These are phyloP conservation scores for Alternaria brassicicola DNA, from an alignment of 2,329 filamentous ascomycete genomes.

Conservation along the genomic window DNA sequence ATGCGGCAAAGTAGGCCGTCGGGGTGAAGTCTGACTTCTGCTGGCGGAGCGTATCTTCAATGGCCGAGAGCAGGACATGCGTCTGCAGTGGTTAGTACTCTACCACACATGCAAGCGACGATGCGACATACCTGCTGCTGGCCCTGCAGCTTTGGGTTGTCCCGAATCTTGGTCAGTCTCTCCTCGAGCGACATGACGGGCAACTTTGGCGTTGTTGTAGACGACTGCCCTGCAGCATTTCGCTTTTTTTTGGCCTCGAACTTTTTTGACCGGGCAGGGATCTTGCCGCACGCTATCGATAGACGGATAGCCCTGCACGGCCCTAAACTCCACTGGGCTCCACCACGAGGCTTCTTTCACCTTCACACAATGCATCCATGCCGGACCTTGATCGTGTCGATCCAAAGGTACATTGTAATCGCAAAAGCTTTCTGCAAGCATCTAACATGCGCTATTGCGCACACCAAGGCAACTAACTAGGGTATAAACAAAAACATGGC, in stretches of 20 bases:
- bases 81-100: conserved; percentile 61
- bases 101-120: conserved; percentile 8
- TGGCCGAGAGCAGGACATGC: conserved; percentile 82
- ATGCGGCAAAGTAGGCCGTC: conserved; percentile 94
- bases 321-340: conserved; percentile 3
- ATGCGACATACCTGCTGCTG: conserved; percentile 76
- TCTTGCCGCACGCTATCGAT: conserved; percentile 23
- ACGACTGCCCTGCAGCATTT: conserved; percentile 1
- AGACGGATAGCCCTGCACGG: conserved; percentile 25
- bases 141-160: conserved; percentile 87
- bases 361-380: not conserved
- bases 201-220: conserved; percentile 24
- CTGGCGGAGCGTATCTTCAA: conserved; percentile 90
- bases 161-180: conserved; percentile 96
- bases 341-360: not conserved
- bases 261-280: conserved; percentile 22
- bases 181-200: conserved; percentile 71
- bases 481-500: conserved; percentile 22
- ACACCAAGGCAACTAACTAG: conserved; percentile 11
- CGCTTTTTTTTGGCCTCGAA: conserved; percentile 21
- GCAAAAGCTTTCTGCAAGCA: not conserved
- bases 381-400: not conserved
- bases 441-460: conserved; percentile 5
- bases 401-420: conserved; percentile 1
- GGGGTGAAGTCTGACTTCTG: conserved; percentile 83